Evolutionary conservation across 2,329 filamentous ascomycete genomes (phyloP), one percentile per base, ranked within the genome.

Genomic region (Penicillium occitanis): DNA sequence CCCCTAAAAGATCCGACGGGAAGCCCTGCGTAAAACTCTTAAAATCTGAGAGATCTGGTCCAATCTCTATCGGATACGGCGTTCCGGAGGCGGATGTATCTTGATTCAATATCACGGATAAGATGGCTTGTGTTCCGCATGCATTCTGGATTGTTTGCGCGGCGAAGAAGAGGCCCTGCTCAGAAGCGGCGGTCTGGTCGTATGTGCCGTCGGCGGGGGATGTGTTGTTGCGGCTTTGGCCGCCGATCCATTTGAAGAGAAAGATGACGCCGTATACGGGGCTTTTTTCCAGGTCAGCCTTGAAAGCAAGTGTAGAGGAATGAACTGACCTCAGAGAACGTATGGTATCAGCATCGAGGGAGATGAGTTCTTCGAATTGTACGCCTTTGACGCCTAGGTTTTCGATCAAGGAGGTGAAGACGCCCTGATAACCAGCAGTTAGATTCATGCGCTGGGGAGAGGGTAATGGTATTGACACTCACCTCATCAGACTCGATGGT

Each of bases 91-190:
- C 57, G 0, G 76, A 69, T 40, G 77, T 77, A 64, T 81, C 84
- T 78, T 96, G 91, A 82, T 99, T 99, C 71, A 99, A 83, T 37
- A 98, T 85, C 64, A 98, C 91, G 63, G 91, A 95, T 48, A 99
- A 87, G 57, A 99, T 87, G 3, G 95, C 95, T 79, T 99, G 95
- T 17, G 95, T 99, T 53, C 93, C 95, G 81, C 95, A 99, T 7
- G 95, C 95, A 79, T 99, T 99, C 80, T 98, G 94, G 77, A 99
- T 99, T 3, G 94, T 98, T 82, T 99, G 95, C 35, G 90, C 89
- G 3, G 95, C 95, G 80, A 99, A 99, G 85, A 97, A 99, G 73
- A 97, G 85, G 68, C 76, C 72, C 69, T 86, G 84, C 69, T 92
- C 88, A 19, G 90, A 83, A 14, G 92, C 92, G 17, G 83, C 84